Conservation (phyloP, 495 filamentous ascomycete species). For the Penicillium mononematosum region DNA sequence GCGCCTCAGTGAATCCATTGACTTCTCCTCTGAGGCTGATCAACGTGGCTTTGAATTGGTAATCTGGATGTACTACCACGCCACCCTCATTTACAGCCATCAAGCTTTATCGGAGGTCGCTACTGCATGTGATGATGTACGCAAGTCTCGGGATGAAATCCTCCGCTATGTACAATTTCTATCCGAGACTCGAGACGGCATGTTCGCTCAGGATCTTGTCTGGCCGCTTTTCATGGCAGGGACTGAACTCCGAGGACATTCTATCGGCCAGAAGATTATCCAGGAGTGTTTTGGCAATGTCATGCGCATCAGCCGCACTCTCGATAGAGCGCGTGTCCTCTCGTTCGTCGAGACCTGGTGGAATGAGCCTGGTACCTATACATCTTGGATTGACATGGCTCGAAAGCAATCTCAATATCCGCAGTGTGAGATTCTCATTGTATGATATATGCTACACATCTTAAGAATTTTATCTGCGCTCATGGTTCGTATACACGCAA, state of each 20-base stretch:
- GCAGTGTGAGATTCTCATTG: slow-evolving; percentile 8
- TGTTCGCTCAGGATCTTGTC: slow-evolving; percentile 28
- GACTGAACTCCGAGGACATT: slow-evolving; percentile 20
- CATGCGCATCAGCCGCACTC: slow-evolving; percentile 21
- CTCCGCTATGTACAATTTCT: slow-evolving; percentile 20
- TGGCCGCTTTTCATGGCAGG: slow-evolving; percentile 32
- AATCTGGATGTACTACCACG: slow-evolving; percentile 28
- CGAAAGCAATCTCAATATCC: not conserved
- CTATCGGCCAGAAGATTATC: slow-evolving; percentile 12
- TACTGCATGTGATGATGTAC: not conserved
- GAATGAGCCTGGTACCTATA: not conserved
- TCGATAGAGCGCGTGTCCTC: slow-evolving; percentile 20
- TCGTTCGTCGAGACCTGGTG: slow-evolving; percentile 20
- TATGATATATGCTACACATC: slow-evolving; percentile 3
- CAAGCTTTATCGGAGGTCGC: slow-evolving; percentile 19
- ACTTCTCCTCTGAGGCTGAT: slow-evolving; percentile 20
- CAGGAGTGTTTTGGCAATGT: slow-evolving; percentile 11
- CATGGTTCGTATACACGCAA: no score
- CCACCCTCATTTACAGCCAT: slow-evolving; percentile 27
- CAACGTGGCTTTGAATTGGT: slow-evolving; percentile 21
- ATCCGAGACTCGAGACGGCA: slow-evolving; percentile 15
- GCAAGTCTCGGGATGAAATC: slow-evolving; percentile 23
- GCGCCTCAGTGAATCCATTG: slow-evolving; percentile 16
- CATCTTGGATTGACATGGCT: slow-evolving; percentile 21
- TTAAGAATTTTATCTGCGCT: no score